Conservation (phyloP, 1,284 basidiomycete genomes). For the Naganishia liquefaciens region DNA sequence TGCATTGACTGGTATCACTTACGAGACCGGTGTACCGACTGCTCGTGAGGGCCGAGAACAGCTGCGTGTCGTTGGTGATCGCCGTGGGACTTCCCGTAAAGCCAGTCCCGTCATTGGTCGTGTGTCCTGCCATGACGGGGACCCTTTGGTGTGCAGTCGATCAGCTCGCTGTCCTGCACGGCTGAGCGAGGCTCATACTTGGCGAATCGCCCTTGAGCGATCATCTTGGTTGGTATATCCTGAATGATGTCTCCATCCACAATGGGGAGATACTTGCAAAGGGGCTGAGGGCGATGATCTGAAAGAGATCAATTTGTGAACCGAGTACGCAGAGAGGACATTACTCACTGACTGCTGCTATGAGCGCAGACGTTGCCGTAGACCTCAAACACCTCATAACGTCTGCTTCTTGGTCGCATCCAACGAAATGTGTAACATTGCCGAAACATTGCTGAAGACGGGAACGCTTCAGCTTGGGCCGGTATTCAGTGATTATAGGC, state of each 20-base stretch:
- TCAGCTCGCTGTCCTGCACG: too few species aligned
- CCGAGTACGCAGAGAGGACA: neutral
- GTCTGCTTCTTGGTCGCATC: slow-evolving; percentile 33
- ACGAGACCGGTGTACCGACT: slow-evolving; percentile 35
- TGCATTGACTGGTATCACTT: neutral
- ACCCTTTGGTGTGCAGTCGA: slow-evolving; percentile 5
- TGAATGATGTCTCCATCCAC: slow-evolving; percentile 35
- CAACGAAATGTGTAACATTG: slow-evolving; percentile 33
- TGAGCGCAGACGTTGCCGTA: slow-evolving; percentile 28
- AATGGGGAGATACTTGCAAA: slow-evolving; percentile 36
- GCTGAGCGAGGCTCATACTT: slow-evolving; percentile 19
- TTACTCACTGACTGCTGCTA: slow-evolving; percentile 36
- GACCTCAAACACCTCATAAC: slow-evolving; percentile 32
- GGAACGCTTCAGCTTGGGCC: neutral
- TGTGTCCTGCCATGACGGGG: slow-evolving; percentile 35
- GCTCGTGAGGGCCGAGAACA: slow-evolving; percentile 32
- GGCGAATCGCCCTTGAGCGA: slow-evolving; percentile 30
- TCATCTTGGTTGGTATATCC: slow-evolving; percentile 32
- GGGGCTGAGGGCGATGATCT: slow-evolving; percentile 34
- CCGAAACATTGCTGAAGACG: slow-evolving; percentile 32
- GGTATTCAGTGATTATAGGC: neutral
- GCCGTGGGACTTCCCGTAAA: slow-evolving; percentile 32
- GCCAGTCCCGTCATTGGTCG: slow-evolving; percentile 35
- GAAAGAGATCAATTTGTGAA: neutral
- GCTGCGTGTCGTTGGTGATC: slow-evolving; percentile 32